A percentile compares a stretch with the other conserved stretches of the same genome.
Conservation (phyloP, 345 rosid species). For the Salix suchowensis region DNA sequence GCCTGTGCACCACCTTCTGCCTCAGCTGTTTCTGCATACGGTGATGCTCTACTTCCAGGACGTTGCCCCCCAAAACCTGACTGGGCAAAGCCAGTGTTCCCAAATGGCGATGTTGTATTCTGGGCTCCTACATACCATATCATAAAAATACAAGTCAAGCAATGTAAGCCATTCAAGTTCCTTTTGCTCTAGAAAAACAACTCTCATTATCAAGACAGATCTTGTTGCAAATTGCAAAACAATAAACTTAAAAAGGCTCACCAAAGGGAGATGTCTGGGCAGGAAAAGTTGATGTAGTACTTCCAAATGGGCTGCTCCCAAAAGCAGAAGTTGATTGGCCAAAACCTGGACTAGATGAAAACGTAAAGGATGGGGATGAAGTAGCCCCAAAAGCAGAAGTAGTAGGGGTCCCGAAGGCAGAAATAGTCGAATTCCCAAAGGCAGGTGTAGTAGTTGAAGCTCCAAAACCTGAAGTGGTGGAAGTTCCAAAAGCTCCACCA, state of each 20-base stretch:
- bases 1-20: conserved; percentile 55
- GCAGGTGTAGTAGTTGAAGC: conserved; percentile 31
- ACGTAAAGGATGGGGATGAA: conserved; percentile 33
- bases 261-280: conserved; percentile 67
- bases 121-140: conserved; percentile 46
- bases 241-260: conserved; percentile 24
- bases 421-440: conserved; percentile 50
- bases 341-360: conserved; percentile 62
- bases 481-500: conserved; percentile 40
- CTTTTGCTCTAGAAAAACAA: not conserved
- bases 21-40: conserved; percentile 63
- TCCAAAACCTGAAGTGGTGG: conserved; percentile 24
- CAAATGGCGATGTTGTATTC: conserved; percentile 65
- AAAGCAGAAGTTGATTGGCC: conserved; percentile 73
- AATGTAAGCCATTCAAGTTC: not conserved
- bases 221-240: not conserved
- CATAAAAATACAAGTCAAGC: not conserved
- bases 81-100: conserved; percentile 60
- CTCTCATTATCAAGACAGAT: not conserved
- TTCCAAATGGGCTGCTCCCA: conserved; percentile 68
- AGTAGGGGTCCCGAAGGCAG: conserved; percentile 46
- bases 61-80: conserved; percentile 67
- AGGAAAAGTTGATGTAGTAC: conserved; percentile 56
- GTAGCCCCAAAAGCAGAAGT: conserved; percentile 31
- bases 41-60: conserved; percentile 72